These are phyloP conservation scores for Alternaria sp. DNA, from an alignment of 2,329 filamentous ascomycete genomes.

Conservation along the genomic window DNA sequence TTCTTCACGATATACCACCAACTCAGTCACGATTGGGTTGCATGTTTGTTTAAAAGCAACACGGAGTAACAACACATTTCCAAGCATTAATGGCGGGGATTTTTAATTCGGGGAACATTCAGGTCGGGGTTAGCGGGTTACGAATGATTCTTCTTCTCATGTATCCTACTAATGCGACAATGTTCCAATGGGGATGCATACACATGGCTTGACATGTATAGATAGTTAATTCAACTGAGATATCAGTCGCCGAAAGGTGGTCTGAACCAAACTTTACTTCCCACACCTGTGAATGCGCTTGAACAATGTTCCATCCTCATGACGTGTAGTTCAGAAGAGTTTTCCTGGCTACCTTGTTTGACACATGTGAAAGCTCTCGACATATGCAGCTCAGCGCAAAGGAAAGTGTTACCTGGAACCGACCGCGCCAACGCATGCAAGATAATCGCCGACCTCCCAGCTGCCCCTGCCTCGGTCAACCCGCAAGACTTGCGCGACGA, in stretches of 20 bases:
- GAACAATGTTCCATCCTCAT: neutral
- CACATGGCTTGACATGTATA: constrained; percentile 1
- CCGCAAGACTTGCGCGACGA: neutral
- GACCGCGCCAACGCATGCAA: neutral
- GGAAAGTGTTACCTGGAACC: neutral
- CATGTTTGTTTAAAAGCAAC: constrained; percentile 6
- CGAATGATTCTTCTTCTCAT: neutral
- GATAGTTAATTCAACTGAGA: constrained; percentile 2
- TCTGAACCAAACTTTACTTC: neutral
- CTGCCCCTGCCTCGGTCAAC: neutral
- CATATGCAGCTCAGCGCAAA: neutral
- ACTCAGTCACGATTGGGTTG: constrained; percentile 7
- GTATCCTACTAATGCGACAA: constrained; percentile 8
- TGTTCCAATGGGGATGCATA: neutral
- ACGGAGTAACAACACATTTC: constrained; percentile 9
- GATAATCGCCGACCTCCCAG: neutral
- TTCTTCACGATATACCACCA: constrained; percentile 10
- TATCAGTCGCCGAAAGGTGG: neutral
- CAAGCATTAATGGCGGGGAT: constrained; percentile 9
- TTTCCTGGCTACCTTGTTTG: neutral
- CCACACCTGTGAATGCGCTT: neutral
- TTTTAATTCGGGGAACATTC: constrained; percentile 5
- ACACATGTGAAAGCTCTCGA: neutral
- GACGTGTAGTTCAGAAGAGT: neutral
- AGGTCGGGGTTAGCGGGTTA: neutral